These are phyloP conservation scores for Xylaria polymorpha DNA, from an alignment of 2,329 filamentous ascomycete species.

Conservation along the genomic window DNA sequence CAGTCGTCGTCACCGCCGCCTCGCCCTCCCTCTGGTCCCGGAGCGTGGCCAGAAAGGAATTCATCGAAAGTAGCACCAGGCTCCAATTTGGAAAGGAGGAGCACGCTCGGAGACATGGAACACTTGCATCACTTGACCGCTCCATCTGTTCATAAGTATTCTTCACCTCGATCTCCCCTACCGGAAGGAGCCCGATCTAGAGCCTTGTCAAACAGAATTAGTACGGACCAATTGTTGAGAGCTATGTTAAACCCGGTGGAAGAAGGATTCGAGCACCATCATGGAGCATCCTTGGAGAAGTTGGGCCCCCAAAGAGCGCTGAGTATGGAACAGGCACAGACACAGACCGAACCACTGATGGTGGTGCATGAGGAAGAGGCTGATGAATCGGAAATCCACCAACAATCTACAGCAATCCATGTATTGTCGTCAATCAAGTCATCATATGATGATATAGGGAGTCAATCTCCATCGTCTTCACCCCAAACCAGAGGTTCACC, in stretches of 20 bases:
- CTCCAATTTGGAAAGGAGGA: constrained; percentile 11
- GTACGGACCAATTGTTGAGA: constrained; percentile 21
- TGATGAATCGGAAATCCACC: background rate
- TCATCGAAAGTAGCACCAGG: constrained; percentile 36
- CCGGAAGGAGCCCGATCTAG: constrained; percentile 4
- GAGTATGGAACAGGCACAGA: constrained; percentile 13
- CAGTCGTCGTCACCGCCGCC: constrained; percentile 22
- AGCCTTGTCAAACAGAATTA: constrained; percentile 15
- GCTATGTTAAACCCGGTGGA: constrained; percentile 29
- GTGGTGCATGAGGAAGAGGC: constrained; percentile 12
- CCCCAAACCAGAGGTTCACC: background rate
- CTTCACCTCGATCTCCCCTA: background rate
- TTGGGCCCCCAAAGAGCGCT: background rate
- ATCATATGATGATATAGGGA: background rate
- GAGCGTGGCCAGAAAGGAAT: constrained; percentile 40
- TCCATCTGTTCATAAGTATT: constrained; percentile 7
- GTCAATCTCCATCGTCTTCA: constrained; percentile 8
- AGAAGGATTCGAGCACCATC: constrained; percentile 16
- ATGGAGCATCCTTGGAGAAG: constrained; percentile 3
- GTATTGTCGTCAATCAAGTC: background rate
- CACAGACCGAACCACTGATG: constrained; percentile 8
- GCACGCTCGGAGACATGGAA: background rate
- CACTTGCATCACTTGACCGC: constrained; percentile 7
- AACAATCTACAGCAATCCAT: background rate
- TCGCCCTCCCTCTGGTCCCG: constrained; percentile 3